phyloP scores from a whole-genome alignment of 2,329 filamentous ascomycete species.

The Calonectria fujianensis region DNA sequence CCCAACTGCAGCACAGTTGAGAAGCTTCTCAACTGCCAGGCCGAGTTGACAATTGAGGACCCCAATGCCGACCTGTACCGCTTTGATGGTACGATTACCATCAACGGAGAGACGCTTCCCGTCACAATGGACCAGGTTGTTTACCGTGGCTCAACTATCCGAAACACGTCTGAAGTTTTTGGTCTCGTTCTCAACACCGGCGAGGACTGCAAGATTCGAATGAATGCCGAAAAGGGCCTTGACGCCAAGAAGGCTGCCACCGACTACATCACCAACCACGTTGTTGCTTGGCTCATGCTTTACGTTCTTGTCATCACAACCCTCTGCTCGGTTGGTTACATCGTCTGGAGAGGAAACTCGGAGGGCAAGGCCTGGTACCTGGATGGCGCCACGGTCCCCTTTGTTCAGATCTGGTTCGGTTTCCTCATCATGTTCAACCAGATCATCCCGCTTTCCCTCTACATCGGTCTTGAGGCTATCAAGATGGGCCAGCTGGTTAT shows the following conservation, averaged over 20 bases:
- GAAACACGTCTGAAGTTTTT: conserved; percentile 84
- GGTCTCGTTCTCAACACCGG: conserved; percentile 92
- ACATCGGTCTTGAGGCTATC: conserved; percentile 91
- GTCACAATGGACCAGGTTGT: conserved; percentile 88
- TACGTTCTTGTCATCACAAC: conserved; percentile 86
- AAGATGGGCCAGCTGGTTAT: conserved; percentile 87
- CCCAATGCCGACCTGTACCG: conserved; percentile 86
- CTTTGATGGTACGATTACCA: conserved; percentile 81
- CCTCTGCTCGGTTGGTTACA: conserved; percentile 88
- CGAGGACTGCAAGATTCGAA: conserved; percentile 93
- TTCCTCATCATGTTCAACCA: conserved; percentile 99
- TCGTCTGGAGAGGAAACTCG: conserved; percentile 81
- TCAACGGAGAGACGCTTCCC: conserved; percentile 76
- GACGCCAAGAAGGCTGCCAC: conserved; percentile 88
- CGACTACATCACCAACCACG: conserved; percentile 84
- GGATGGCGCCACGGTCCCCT: conserved; percentile 79
- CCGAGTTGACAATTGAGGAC: conserved; percentile 83
- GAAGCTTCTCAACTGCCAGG: conserved; percentile 72
- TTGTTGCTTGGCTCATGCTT: conserved; percentile 87
- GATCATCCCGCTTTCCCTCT: conserved; percentile 93
- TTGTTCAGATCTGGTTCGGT: conserved; percentile 88
- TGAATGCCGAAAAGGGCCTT: conserved; percentile 93
- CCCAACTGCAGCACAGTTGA: conserved; percentile 74
- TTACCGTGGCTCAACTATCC: conserved; percentile 88
- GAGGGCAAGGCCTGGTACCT: conserved; percentile 88